phyloP scores from a whole-genome alignment of 495 filamentous ascomycete genomes.

The Poronia punctata region DNA sequence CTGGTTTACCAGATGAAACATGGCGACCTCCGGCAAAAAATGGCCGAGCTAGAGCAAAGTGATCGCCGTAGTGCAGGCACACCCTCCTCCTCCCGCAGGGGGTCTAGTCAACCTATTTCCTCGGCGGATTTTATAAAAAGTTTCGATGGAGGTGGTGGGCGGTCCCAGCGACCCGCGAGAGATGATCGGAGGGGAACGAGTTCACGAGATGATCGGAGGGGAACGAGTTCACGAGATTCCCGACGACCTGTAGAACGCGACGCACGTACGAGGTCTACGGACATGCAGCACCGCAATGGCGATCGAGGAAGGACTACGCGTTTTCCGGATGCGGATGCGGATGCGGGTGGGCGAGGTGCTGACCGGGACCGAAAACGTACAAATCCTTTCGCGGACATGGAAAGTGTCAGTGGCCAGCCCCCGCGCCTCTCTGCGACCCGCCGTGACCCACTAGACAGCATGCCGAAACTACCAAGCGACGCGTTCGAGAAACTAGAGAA shows the following conservation, averaged over 20 bases:
- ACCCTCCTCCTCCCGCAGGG: neutral
- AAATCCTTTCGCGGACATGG: too few relatives aligned
- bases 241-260: neutral
- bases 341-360: too few relatives aligned
- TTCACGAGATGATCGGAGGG: neutral
- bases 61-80: neutral
- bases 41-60: neutral
- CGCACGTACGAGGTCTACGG: neutral
- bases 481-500: too few relatives aligned
- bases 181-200: neutral
- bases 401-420: too few relatives aligned
- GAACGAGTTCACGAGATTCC: neutral
- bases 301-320: too few relatives aligned
- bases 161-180: neutral
- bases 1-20: constrained; percentile 36
- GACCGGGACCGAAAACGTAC: too few relatives aligned
- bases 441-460: neutral
- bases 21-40: constrained; percentile 16
- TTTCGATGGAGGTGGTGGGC: constrained; percentile 10
- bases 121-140: constrained; percentile 12
- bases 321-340: too few relatives aligned
- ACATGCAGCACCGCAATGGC: too few relatives aligned
- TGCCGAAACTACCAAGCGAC: neutral
- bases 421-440: too few relatives aligned
- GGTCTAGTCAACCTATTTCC: constrained; percentile 1